Evolutionary conservation across 768 basidiomycete species (phyloP), one percentile per base, ranked within the genome.

Genomic region (Kwoniella dejecticola): DNA sequence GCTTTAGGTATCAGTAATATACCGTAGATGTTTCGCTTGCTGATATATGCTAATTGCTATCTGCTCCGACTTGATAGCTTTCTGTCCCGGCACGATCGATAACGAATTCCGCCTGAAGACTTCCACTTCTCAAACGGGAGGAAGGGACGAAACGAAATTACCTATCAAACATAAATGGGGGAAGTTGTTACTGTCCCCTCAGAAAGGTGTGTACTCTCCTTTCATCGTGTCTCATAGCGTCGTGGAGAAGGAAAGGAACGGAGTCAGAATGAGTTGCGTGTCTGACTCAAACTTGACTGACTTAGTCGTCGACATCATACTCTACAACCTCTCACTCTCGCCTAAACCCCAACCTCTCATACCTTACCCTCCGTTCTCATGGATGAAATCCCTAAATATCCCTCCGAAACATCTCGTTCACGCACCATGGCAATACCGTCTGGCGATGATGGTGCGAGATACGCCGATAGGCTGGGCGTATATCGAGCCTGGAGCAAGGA

Each of bases 71-170:
- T 46, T 13, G 1, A 36, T 27, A 75, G 77, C 72, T 21, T 59
- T 73, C 11, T 67, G 74, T 41, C 77, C 77, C 11, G 77, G 77
- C 5, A 78, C 77, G 17, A 78, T 78, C 41, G 74, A 68, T 27
- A 78, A 75, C 41, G 77, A 69, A 24, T 78, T 78, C 65, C 53
- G 77, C 45, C 60, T 58, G 38, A 78, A 78, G 49, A 64, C 67
- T 2, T 64, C 71, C 2, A 59, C 60, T 15, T 48, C 64, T 8
- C 59, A 60, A 23, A 70, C 55, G 12, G 72, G 72, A 15, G 73
- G 73, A n/a, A 56, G 67, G 30, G 70, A 72, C 53, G 73, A 75
- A 57, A 67, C 66, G 12, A 62, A 69, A 44, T 24, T 72, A 56
- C 48, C 47, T 44, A 66, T 72, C 42, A 68, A 64, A 42, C 63